Evolutionary conservation across 768 basidiomycete species (phyloP), one percentile per base, ranked within the genome.

Genomic region (Tricholoma bakamatsutake): DNA sequence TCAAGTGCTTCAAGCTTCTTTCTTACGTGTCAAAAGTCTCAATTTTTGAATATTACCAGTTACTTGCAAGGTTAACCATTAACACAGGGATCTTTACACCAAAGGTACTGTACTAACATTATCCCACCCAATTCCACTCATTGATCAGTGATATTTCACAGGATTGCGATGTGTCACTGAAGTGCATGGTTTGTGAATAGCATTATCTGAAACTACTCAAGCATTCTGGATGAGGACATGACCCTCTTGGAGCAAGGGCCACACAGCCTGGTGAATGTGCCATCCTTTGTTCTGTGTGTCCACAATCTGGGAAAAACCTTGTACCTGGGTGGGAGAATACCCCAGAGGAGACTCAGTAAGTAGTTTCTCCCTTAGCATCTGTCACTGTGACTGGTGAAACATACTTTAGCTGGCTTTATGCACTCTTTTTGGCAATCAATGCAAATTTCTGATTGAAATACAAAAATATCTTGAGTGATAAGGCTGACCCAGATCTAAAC

Each of bases 121-220:
- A 33, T 33, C 31, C 31, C 31, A 33, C 31, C 31, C 31, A 9
- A 33, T 33, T 33, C n/a, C n/a, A n/a, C n/a, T n/a, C n/a, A n/a
- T n/a, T n/a, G n/a, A n/a, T n/a, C n/a, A n/a, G n/a, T n/a, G 31
- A 33, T 33, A 33, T 33, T 33, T 63, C 35, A 37, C 12, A 37
- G 35, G 35, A 37, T 37, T 37, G 35, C 13, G 5, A 37, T 37
- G 31, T 33, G 31, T 33, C 31, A 33, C 9, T 33, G 31, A 33
- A 33, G 31, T 9, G 9, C 31, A 33, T 33, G 31, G 31, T 33
- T 33, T 33, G 31, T 33, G 31, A 33, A 33, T 33, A 9, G 31
- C 31, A 33, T 33, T 33, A 33, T 33, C 9, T 33, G 31, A 33
- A 33, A 33, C 31, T 33, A 33, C 31, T 33, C 31, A 37, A 37